Base-by-base conservation (phyloP, 2,329 filamentous ascomycete genomes). In the Myrmaecium sp. region DNA sequence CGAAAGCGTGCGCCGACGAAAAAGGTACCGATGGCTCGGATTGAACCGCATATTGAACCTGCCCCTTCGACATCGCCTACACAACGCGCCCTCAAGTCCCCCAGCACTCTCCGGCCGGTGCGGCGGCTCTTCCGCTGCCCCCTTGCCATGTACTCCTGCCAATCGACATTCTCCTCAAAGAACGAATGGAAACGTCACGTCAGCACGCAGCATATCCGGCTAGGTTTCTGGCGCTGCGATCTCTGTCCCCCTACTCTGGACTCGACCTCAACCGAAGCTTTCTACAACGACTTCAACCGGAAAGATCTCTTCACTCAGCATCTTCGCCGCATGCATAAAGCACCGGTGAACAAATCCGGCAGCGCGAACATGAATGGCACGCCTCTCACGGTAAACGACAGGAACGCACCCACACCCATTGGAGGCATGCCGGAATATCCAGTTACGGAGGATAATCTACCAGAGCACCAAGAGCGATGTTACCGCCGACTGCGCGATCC, bases 131-230 rank as follows among this genome's bases (percentile, higher is more conserved):
- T 86, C 42, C 60, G 64, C 14, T 95, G 86, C 49, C 71, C 81
- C 30, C 83, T 94, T 47, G 58, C 67, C 16, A 73, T 69, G 29
- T 89, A 83, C 30, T 79, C 76, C 18, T 95, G 86, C 53, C 36
- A 35, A 1, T 68, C 71, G 3, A 71, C 64, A 1, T 93, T 93
- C 43, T 64, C 66, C 3, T 74, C 66, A 38, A 93, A 92, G 55
- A 93, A 93, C 46, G 84, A 94, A 49, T 94, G 86, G 86, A 94
- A 94, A 51, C 71, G 86, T 0, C 86, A 95, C 45, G 70, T 86
- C 40, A 57, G 62, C 17, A 78, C 76, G 0, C 78, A 92, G 44
- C 86, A 95, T 44, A 59, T 93, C 14, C 67, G 74, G 28, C 59
- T 80, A 3, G 57, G 66, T 22, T 78, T 73, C 52, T 94, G 74